These are phyloP conservation scores for Penicillium janthinellum DNA, from an alignment of 2,329 filamentous ascomycete genomes.

Conservation along the genomic window DNA sequence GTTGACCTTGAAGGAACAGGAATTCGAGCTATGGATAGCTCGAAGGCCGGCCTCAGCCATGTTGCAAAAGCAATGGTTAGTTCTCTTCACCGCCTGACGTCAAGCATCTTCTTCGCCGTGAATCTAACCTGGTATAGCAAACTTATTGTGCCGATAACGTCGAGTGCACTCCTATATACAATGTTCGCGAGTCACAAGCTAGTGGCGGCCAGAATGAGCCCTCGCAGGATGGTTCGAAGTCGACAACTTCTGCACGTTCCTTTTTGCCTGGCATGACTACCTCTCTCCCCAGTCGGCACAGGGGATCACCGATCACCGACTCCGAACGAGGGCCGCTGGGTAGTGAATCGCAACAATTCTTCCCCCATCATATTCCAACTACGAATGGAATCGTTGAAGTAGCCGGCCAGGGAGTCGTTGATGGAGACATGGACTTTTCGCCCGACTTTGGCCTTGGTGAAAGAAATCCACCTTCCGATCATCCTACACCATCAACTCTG, in stretches of 20 bases:
- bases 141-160: constrained; percentile 9
- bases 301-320: constrained; percentile 10
- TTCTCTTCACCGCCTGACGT: background rate
- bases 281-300: constrained; percentile 33
- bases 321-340: background rate
- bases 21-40: constrained; percentile 30
- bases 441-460: constrained; percentile 36
- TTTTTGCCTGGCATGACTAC: constrained; percentile 11
- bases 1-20: constrained; percentile 74
- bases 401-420: constrained; percentile 6
- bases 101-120: background rate
- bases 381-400: constrained; percentile 1
- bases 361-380: constrained; percentile 6
- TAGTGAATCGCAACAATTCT: constrained; percentile 13
- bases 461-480: constrained; percentile 35
- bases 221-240: constrained; percentile 6
- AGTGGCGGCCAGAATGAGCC: background rate
- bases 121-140: constrained; percentile 17
- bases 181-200: constrained; percentile 12
- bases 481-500: constrained; percentile 40
- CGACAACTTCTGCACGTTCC: constrained; percentile 4
- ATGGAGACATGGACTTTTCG: constrained; percentile 38
- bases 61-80: constrained; percentile 18
- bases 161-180: constrained; percentile 16
- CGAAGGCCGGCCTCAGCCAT: constrained; percentile 10